phyloP scores from a whole-genome alignment of 805 yeast genomes.

The Candida boleticola region DNA sequence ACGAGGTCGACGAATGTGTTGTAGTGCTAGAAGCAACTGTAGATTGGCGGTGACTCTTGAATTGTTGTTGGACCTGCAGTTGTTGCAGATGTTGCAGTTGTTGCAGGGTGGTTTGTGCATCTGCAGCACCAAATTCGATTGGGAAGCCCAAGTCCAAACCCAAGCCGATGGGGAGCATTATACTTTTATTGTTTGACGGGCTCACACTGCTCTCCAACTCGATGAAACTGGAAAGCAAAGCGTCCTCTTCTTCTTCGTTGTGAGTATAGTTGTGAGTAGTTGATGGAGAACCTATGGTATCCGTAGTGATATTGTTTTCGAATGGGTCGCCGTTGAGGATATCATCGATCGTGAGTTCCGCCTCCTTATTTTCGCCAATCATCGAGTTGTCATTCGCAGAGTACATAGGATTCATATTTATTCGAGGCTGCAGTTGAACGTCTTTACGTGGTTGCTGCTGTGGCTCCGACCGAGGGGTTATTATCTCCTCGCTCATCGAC shows the following conservation, averaged over 20 bases:
- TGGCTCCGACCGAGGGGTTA: not conserved
- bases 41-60: not conserved
- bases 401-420: no score
- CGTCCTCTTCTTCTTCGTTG: slow-evolving; percentile 4
- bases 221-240: slow-evolving; percentile 10
- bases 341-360: slow-evolving; percentile 14
- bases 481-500: not conserved
- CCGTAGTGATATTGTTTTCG: slow-evolving; percentile 5
- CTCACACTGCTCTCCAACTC: slow-evolving; percentile 6
- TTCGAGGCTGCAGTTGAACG: no score
- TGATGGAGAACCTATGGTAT: not conserved
- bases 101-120: not conserved
- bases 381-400: no score
- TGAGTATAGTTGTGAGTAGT: not conserved
- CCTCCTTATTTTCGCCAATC: not conserved
- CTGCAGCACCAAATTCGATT: not conserved
- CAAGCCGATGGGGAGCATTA: not conserved
- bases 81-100: not conserved
- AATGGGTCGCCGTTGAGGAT: slow-evolving; percentile 15
- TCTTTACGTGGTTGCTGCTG: no score
- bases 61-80: not conserved
- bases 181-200: not conserved
- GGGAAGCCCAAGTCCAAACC: not conserved
- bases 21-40: not conserved
- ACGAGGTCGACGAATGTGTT: not conserved